These are phyloP conservation scores for Ophiostoma triangulosporum DNA, from an alignment of 2,329 filamentous ascomycete genomes.

Conservation along the genomic window DNA sequence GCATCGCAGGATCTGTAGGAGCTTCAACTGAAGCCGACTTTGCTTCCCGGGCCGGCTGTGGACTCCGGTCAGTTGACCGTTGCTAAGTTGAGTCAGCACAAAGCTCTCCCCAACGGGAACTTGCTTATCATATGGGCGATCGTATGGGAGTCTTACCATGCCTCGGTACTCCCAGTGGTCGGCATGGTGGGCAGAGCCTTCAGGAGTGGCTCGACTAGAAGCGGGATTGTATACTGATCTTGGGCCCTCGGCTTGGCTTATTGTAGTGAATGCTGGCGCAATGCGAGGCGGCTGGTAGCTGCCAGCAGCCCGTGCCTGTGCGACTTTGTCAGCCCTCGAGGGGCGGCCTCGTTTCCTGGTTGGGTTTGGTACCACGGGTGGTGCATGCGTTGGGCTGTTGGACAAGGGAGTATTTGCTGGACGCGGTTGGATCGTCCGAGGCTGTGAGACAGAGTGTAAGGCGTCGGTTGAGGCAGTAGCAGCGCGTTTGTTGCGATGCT, in stretches of 20 bases:
- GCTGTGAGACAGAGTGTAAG: slow-evolving; percentile 2
- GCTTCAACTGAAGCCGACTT: background rate
- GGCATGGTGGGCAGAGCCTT: background rate
- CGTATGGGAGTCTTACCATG: background rate
- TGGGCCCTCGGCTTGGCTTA: background rate
- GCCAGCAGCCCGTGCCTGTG: slow-evolving; percentile 16
- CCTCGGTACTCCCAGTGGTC: background rate
- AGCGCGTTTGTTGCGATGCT: slow-evolving; percentile 20
- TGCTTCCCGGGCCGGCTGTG: background rate
- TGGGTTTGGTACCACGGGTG: slow-evolving; percentile 4
- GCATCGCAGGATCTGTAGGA: background rate
- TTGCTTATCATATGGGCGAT: no score
- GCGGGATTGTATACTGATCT: background rate
- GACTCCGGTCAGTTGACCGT: background rate
- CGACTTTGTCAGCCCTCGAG: slow-evolving; percentile 21
- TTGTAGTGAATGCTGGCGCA: slow-evolving; percentile 8
- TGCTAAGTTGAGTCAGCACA: background rate
- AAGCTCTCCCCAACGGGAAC: no score
- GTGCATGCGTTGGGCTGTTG: background rate
- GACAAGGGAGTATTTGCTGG: background rate
- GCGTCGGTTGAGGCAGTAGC: slow-evolving; percentile 16
- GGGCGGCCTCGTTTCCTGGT: slow-evolving; percentile 21
- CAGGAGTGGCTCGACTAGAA: background rate
- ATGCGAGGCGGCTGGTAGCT: background rate
- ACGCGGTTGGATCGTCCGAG: slow-evolving; percentile 20